Percentiles rank a stretch among this genome's conserved stretches.
These are phyloP conservation scores for Lachnellula willkommii DNA, from an alignment of 2,329 filamentous ascomycete species.

Conservation along the genomic window DNA sequence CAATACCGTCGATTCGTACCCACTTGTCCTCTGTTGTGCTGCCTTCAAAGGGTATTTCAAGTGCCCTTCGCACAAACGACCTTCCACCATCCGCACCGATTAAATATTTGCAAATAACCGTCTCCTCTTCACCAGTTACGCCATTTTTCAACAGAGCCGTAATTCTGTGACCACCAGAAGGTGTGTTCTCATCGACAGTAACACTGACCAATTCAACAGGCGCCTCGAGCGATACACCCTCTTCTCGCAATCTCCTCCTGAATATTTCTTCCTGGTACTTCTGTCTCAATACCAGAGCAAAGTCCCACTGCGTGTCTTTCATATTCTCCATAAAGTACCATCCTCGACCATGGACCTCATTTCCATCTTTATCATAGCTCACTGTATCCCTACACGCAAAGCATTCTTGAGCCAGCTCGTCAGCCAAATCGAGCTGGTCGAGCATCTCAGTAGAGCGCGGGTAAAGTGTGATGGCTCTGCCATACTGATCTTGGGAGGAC, in stretches of 20 bases:
- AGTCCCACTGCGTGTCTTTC: constrained; percentile 46
- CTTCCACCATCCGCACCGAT: constrained; percentile 48
- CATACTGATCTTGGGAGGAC: constrained; percentile 45
- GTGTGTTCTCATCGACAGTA: constrained; percentile 17
- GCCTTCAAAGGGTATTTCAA: constrained; percentile 45
- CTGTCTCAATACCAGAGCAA: constrained; percentile 49
- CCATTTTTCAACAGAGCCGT: constrained; percentile 15
- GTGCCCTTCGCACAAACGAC: constrained; percentile 42
- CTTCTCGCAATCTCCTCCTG: constrained; percentile 34
- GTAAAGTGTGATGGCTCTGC: constrained; percentile 49
- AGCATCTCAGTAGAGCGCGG: constrained; percentile 48
- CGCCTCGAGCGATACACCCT: constrained; percentile 18
- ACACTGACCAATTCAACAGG: constrained; percentile 17
- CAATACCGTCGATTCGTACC: constrained; percentile 46
- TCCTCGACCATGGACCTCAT: constrained; percentile 40
- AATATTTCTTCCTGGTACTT: constrained; percentile 52
- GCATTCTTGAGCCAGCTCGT: constrained; percentile 46
- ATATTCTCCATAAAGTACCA: constrained; percentile 51
- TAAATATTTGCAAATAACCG: constrained; percentile 41
- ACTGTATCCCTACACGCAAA: constrained; percentile 47
- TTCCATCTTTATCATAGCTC: constrained; percentile 42
- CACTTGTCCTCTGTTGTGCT: constrained; percentile 46
- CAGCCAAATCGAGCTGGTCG: constrained; percentile 45
- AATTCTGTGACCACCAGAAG: constrained; percentile 21
- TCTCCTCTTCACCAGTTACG: constrained; percentile 27